Evolutionary conservation across 1,284 basidiomycete species (phyloP).

Genomic region (Ceratobasidium sp.): DNA sequence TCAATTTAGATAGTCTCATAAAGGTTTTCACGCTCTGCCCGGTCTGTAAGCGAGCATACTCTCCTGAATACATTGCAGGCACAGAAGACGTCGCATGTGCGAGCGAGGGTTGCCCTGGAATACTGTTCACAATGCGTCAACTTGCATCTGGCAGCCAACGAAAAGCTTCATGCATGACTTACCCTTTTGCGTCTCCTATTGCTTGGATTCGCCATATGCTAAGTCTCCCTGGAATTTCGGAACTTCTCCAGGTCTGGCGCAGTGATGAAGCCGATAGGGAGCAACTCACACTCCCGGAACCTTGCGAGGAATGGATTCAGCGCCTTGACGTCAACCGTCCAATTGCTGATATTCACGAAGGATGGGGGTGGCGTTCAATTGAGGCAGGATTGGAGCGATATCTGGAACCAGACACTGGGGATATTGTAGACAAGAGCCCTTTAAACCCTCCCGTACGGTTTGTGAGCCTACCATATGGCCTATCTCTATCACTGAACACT

Average conservation of each 20-base stretch:
- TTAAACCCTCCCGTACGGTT: not conserved
- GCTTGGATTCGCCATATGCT: no score
- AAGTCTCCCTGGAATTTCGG: no score
- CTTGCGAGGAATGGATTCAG: not conserved
- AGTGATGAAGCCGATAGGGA: not conserved
- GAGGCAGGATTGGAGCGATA: no score
- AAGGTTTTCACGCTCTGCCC: slow-evolving; percentile 15
- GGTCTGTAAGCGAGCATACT: not conserved
- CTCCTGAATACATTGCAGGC: not conserved
- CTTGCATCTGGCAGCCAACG: not conserved
- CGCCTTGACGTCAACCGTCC: not conserved
- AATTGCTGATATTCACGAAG: not conserved
- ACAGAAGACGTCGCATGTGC: not conserved
- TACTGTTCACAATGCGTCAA: not conserved
- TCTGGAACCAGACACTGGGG: no score
- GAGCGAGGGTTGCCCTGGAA: not conserved
- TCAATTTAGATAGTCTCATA: not conserved
- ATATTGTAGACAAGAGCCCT: no score
- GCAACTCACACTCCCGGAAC: not conserved
- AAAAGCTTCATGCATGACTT: no score
- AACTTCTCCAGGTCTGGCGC: no score
- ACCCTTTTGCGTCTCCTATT: no score
- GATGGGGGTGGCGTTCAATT: no score
- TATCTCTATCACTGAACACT: slow-evolving; percentile 1
- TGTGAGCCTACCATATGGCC: not conserved